Percentiles rank a stretch among this genome's conserved stretches.
These are phyloP conservation scores for Russula sp. DNA, from an alignment of 768 basidiomycete species.

Conservation along the genomic window DNA sequence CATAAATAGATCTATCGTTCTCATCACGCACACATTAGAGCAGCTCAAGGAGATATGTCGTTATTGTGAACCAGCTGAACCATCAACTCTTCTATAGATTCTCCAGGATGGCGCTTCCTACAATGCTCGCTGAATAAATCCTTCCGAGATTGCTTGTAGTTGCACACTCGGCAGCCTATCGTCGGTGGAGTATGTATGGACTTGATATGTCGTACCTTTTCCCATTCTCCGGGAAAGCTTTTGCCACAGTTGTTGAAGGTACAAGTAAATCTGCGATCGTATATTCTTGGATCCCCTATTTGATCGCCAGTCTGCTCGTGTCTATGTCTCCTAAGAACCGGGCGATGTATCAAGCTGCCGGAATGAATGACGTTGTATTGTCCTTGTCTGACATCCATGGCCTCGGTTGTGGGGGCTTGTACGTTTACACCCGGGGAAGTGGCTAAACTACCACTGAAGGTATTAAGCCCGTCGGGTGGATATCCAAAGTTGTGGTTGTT, in stretches of 20 bases:
- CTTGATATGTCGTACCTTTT: conserved; percentile 20
- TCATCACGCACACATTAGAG: background rate
- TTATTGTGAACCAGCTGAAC: background rate
- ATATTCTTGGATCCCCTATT: background rate
- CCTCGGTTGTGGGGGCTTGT: background rate
- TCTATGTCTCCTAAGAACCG: background rate
- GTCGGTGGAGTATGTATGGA: conserved; percentile 23
- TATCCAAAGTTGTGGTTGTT: background rate
- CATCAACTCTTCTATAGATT: conserved; percentile 11
- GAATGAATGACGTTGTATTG: background rate
- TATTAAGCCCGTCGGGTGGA: background rate
- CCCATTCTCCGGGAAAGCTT: conserved; percentile 24
- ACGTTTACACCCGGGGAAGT: background rate
- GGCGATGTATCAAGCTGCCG: background rate
- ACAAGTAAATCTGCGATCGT: conserved; percentile 16
- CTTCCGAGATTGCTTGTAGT: conserved; percentile 26
- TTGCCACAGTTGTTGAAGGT: conserved; percentile 13
- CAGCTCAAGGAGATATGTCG: background rate
- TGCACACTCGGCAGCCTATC: conserved; percentile 20
- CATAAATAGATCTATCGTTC: background rate
- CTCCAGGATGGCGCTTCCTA: conserved; percentile 20
- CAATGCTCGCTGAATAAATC: conserved; percentile 25
- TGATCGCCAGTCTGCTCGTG: background rate
- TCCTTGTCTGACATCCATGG: background rate
- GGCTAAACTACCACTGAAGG: background rate